These are phyloP conservation scores for Aphanomyces stellatus DNA, from an alignment of 352 stramenopile species.

Conservation along the genomic window DNA sequence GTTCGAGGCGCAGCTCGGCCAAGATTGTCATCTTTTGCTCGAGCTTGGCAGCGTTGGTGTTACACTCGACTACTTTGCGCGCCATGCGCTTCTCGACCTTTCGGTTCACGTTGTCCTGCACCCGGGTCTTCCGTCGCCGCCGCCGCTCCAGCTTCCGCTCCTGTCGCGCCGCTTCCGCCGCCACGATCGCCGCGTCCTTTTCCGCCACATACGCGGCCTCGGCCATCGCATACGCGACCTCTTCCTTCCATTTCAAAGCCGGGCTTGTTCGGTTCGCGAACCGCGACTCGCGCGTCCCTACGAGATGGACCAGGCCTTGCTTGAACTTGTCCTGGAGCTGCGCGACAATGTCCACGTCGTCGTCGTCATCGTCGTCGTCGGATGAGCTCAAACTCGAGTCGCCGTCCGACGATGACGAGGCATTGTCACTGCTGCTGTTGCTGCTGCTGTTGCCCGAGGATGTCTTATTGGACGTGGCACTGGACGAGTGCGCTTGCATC, in stretches of 20 bases:
- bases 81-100: slow-evolving; percentile 1
- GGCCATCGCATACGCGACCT: slow-evolving; percentile 11
- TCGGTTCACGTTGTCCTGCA: slow-evolving; percentile 6
- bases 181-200: background rate
- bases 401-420: background rate
- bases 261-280: slow-evolving; percentile 14
- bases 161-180: background rate
- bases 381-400: background rate
- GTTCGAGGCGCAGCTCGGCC: slow-evolving; percentile 8
- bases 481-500: too few species aligned
- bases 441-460: background rate
- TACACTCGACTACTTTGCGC: background rate
- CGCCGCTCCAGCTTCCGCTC: background rate
- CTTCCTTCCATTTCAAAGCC: slow-evolving; percentile 15
- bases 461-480: background rate
- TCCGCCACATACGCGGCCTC: slow-evolving; percentile 1
- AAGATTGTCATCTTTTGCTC: slow-evolving; percentile 16
- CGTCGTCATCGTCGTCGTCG: slow-evolving; percentile 2
- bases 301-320: background rate
- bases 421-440: background rate
- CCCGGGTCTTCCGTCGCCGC: background rate
- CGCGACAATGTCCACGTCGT: background rate
- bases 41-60: background rate
- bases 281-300: slow-evolving; percentile 8
- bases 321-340: background rate